Conservation (phyloP, 2,329 filamentous ascomycete genomes). For the Fusarium nanum region DNA sequence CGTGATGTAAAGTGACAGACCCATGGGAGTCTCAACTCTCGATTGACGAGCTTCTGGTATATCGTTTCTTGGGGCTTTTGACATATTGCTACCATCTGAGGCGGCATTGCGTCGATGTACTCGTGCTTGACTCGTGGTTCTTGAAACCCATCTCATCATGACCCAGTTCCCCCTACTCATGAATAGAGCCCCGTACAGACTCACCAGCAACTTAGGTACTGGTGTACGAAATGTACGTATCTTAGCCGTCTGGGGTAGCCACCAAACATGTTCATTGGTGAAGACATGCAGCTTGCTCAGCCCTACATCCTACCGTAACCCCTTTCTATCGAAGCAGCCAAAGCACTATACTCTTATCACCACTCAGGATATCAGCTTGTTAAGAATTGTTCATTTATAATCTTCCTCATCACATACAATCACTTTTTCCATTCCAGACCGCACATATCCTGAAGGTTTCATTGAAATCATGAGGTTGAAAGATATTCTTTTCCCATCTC, state of each 20-base stretch:
- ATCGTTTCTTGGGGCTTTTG: no score
- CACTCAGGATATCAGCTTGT: not conserved
- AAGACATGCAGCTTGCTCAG: not conserved
- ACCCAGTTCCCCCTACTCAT: not conserved
- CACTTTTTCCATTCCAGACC: constrained; percentile 39
- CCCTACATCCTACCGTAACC: not conserved
- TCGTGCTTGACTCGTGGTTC: no score
- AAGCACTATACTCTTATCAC: not conserved
- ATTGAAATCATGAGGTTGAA: constrained; percentile 48
- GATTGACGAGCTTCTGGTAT: no score
- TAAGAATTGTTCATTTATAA: constrained; percentile 18
- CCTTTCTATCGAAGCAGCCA: not conserved
- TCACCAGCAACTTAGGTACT: no score
- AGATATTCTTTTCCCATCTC: constrained; percentile 31
- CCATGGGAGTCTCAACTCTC: no score
- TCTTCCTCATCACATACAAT: constrained; percentile 30
- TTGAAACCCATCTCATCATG: not conserved
- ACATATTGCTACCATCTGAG: no score
- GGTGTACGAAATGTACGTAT: no score
- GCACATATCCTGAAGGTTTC: constrained; percentile 37
- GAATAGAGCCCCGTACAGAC: not conserved
- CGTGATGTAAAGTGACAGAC: no score
- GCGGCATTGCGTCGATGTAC: no score
- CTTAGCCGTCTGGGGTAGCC: not conserved
- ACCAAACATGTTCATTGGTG: not conserved